These are phyloP conservation scores for Chrysoporthe cubensis DNA, from an alignment of 2,329 filamentous ascomycete species.

Conservation along the genomic window DNA sequence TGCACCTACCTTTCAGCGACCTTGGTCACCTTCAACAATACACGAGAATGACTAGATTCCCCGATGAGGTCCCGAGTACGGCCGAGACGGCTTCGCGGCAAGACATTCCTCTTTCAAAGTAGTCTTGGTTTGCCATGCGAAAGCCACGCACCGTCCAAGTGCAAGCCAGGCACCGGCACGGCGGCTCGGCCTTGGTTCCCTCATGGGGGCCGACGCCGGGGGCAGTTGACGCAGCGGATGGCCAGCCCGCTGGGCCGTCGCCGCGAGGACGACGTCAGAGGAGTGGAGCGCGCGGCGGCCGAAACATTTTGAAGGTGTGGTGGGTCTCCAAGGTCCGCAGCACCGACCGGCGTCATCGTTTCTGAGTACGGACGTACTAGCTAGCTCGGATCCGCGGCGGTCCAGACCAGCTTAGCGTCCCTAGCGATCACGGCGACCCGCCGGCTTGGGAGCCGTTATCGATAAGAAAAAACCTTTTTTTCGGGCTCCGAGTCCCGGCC, in stretches of 20 bases:
- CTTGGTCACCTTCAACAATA: neutral
- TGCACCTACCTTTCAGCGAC: neutral
- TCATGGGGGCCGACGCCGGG: neutral
- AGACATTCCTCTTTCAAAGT: neutral
- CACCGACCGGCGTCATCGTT: neutral
- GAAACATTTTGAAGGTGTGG: neutral
- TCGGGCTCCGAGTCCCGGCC: slow-evolving; percentile 9
- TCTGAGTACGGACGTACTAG: neutral
- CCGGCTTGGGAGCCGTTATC: slow-evolving; percentile 9
- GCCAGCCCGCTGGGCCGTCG: neutral
- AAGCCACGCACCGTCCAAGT: neutral
- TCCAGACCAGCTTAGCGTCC: slow-evolving; percentile 12
- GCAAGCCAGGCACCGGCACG: neutral
- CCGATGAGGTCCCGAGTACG: neutral
- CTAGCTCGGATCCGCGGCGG: neutral
- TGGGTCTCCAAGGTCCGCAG: neutral
- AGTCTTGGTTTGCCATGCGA: neutral
- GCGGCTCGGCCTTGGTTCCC: neutral
- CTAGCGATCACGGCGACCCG: slow-evolving; percentile 25
- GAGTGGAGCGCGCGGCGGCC: neutral
- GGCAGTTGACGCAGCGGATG: neutral
- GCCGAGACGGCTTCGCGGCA: neutral
- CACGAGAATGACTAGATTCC: neutral
- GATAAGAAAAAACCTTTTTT: slow-evolving; percentile 14
- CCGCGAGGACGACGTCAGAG: neutral